A percentile compares a stretch with the other conserved stretches of the same genome.
Evolutionary conservation across 345 rosid genomes (phyloP).

Genomic region (Salix purpurea): DNA sequence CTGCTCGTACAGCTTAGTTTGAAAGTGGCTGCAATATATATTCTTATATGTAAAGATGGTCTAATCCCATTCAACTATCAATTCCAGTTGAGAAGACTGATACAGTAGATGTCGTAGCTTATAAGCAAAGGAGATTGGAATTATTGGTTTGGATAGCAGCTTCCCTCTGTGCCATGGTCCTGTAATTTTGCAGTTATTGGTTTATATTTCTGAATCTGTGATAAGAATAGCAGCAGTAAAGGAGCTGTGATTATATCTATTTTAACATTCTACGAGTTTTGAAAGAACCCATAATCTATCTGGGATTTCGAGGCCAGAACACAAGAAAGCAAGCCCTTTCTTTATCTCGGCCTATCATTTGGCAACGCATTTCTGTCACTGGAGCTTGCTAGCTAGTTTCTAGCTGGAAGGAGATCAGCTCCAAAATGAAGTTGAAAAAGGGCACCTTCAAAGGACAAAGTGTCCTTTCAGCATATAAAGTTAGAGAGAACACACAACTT

Average conservation of each 20-base stretch:
- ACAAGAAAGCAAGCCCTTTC: too few relatives aligned
- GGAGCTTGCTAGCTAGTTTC: too few relatives aligned
- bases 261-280: background rate
- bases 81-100: background rate
- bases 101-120: background rate
- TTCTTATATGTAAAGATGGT: background rate
- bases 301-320: too few relatives aligned
- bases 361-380: too few relatives aligned
- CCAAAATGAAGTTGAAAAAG: too few relatives aligned
- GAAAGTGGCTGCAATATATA: constrained; percentile 3
- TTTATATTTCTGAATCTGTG: background rate
- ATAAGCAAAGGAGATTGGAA: background rate
- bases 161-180: background rate
- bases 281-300: too few relatives aligned
- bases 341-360: too few relatives aligned
- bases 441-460: too few relatives aligned
- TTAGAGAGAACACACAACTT: too few relatives aligned
- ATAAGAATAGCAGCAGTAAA: background rate
- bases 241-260: background rate
- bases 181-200: constrained; percentile 7
- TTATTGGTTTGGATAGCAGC: background rate
- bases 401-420: too few relatives aligned
- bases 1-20: background rate
- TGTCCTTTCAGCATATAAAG: too few relatives aligned
- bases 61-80: background rate